Base-by-base conservation (phyloP, 495 filamentous ascomycete species). In the Saxophila tyrrhenica region DNA sequence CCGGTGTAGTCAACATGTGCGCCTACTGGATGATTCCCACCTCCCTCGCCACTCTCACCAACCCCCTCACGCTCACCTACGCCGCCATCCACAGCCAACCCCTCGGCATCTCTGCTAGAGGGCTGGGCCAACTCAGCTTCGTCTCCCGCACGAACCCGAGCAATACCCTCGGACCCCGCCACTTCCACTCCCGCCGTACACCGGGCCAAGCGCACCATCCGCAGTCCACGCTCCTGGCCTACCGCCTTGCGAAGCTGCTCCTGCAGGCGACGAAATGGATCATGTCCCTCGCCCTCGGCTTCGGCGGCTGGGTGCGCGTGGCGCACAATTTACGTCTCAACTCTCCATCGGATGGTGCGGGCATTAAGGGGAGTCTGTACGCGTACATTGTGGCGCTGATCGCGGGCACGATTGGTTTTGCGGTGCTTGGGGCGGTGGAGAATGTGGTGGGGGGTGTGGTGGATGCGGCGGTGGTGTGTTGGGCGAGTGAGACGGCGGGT, bases 241-340 rank as follows among this genome's bases (percentile, higher is more conserved):
- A 97, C 64, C 80, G 83, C 21, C 81, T 97, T 19, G 87, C 91
- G 3, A 95, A 95, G 63, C 76, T 98, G 52, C 80, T 98, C 19
- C 80, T 98, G 13, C 85, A 94, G 59, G 90, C 92, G 19, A 88
- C 87, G 17, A 78, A 92, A 19, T 84, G 86, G 60, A 86, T 96
- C 60, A 94, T 94, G 77, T 86, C 88, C 7, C 77, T 86, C 38
- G 85, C 85, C 1, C 75, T 98, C 24, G 94, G 92, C 1, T 91
- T 95, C 64, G 91, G 86, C n/a, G 92, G 87, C 23, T 98, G 92
- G 92, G 88, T 97, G n/a, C 84, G 84, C 50, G 91, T 89, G 25
- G 88, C 92, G 17, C 79, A 84, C 45, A 80, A 82, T 65, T 70
- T 94, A 13, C 66, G 71, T 17, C 61, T 75, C 1, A 70, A 75